Evolutionary conservation across 495 filamentous ascomycete species (phyloP), one percentile per base, ranked within the genome.

Genomic region (Aspergillus egyptiacus): DNA sequence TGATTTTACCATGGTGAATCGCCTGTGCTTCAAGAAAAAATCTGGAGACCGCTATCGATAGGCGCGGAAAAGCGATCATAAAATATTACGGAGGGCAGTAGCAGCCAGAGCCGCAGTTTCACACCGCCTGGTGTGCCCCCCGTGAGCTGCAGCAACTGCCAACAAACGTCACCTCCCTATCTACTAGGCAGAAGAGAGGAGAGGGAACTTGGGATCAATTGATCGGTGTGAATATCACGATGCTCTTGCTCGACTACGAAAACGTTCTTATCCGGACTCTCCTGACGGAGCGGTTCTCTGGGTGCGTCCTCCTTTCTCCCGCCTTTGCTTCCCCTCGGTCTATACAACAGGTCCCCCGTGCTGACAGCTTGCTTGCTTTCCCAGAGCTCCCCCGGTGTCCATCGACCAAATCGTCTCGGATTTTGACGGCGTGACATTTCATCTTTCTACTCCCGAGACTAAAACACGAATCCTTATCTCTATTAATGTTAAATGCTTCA

Each of bases 181-280:
- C 38, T 40, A 50, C 47, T 38, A 46, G 53, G 53, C 53, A 55
- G 46, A 40, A 42, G 53, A 42, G 33, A 45, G 43, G 35, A 33
- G 15, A 25, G 27, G 40, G 35, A 46, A 51, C 37, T 48, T 46
- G 57, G 56, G 44, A 53, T 28, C 31, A 48, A 51, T 42, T 37
- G n/a, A 37, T 51, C 31, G 18, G 33, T 46, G 50, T 31, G 33
- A 23, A 22, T 23, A 33, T 48, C 49, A 51, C 19, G 27, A 96
- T 96, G 93, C 81, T 98, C 70, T 84, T 97, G 62, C 83, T 99
- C 59, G 93, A 99, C 65, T 99, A 99, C 66, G 93, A 97, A 65
- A 99, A 99, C 71, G 90, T 94, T 48, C 77, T 97, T 61, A 95
- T 99, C 63, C 88, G 96, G 72, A 86, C 89, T 46, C 81, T 97